These are phyloP conservation scores for Cercospora zeina DNA, from an alignment of 2,329 filamentous ascomycete species.

Conservation along the genomic window DNA sequence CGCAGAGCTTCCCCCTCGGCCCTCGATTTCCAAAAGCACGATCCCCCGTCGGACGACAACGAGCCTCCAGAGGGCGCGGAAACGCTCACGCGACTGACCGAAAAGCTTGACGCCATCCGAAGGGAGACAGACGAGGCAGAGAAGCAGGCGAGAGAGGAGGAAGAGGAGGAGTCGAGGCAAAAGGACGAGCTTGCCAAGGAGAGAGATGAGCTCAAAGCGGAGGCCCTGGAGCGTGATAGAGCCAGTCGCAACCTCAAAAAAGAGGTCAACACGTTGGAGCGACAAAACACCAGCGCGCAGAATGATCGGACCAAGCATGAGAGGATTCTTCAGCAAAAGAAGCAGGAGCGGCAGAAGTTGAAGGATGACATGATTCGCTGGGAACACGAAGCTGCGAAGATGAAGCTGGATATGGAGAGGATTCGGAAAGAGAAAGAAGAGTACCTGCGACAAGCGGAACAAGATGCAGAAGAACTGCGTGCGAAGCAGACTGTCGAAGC, in stretches of 20 bases:
- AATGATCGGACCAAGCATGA: slow-evolving; percentile 78
- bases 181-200: slow-evolving; percentile 65
- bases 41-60: slow-evolving; percentile 41
- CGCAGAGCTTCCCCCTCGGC: slow-evolving; percentile 68
- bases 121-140: slow-evolving; percentile 80
- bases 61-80: slow-evolving; percentile 61
- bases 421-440: slow-evolving; percentile 44
- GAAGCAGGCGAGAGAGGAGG: slow-evolving; percentile 64
- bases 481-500: slow-evolving; percentile 47
- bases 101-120: slow-evolving; percentile 75
- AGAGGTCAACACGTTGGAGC: slow-evolving; percentile 75
- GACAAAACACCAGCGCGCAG: slow-evolving; percentile 77
- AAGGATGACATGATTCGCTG: slow-evolving; percentile 69
- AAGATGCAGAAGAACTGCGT: slow-evolving; percentile 46
- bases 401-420: slow-evolving; percentile 51
- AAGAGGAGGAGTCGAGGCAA: slow-evolving; percentile 52
- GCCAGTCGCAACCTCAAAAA: slow-evolving; percentile 80
- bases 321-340: slow-evolving; percentile 66
- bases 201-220: slow-evolving; percentile 73
- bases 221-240: slow-evolving; percentile 86
- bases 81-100: slow-evolving; percentile 74
- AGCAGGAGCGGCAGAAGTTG: slow-evolving; percentile 66
- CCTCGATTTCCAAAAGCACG: slow-evolving; percentile 41
- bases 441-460: slow-evolving; percentile 41
- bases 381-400: slow-evolving; percentile 62